Base-by-base conservation (phyloP, 2,329 filamentous ascomycete species). In the Didymella exigua region DNA sequence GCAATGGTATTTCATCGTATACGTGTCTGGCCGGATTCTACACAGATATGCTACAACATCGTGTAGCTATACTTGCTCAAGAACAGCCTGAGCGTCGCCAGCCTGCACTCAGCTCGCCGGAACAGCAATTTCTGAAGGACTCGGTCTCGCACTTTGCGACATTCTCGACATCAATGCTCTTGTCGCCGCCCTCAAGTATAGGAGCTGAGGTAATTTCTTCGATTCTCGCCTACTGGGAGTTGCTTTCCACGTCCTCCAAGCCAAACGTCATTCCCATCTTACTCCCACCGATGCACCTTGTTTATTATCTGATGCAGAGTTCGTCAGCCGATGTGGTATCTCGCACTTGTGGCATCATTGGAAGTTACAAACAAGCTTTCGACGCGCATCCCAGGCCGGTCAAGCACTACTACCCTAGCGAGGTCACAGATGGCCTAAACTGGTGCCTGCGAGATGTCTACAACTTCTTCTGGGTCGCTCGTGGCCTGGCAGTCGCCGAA, bases 391-490 rank as follows among this genome's bases (percentile, higher is more conserved):
- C 77, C 19, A 76, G 49, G 70, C 81, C 72, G 10, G 59, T 75
- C 67, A 48, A 78, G 69, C 58, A 68, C 65, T 63, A 72, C 62
- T 62, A 73, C 61, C 42, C 69, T 45, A 33, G 52, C 61, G 41
- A 65, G 67, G 59, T 58, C 40, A 74, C 73, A 34, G 84, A 86
- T 60, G 77, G 82, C 21, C 93, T 95, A 77, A 96, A 96, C 71
- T 88, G 88, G 19, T 92, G 89, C 70, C 82, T 96, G 27, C 93
- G 95, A 86, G 91, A 96, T 69, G 83, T 92, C 27, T 93, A 90
- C 78, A 96, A 96, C 70, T 86, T 89, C 45, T 73, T 95, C 41
- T 96, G 91, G 91, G 84, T 90, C 8, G 84, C 85, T 19, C 84
- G 87, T 11, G 91, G 88, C 1, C 88, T 96, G 55, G 85, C 85